These are phyloP conservation scores for Penicillium nucicola DNA, from an alignment of 495 filamentous ascomycete genomes.

Conservation along the genomic window DNA sequence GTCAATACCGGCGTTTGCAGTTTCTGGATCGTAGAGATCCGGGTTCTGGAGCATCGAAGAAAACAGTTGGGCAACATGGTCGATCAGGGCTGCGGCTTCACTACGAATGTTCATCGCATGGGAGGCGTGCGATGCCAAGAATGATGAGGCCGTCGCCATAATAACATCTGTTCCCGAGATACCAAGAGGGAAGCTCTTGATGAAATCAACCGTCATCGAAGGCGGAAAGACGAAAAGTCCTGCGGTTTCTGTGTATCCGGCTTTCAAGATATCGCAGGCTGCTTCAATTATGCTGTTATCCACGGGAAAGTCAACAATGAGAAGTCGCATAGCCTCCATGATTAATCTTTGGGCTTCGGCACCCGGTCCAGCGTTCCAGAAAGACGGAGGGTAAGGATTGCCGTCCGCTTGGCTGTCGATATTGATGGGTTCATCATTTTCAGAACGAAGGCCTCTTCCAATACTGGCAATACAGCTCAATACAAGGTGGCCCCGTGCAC, in stretches of 20 bases:
- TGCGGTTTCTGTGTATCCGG: conserved; percentile 74
- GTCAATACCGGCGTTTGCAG: conserved; percentile 72
- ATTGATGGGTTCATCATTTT: conserved; percentile 68
- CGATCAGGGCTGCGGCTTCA: conserved; percentile 54
- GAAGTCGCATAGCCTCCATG: conserved; percentile 46
- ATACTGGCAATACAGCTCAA: conserved; percentile 74
- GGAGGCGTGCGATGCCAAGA: conserved; percentile 58
- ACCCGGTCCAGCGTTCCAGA: conserved; percentile 59
- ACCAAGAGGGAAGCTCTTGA: conserved; percentile 57
- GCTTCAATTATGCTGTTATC: conserved; percentile 71
- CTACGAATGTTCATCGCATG: conserved; percentile 50
- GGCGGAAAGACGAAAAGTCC: conserved; percentile 78
- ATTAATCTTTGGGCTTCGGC: conserved; percentile 55
- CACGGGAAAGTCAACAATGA: conserved; percentile 52
- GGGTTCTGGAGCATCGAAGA: conserved; percentile 57
- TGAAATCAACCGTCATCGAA: conserved; percentile 65
- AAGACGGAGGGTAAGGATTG: conserved; percentile 42
- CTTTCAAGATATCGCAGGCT: conserved; percentile 70
- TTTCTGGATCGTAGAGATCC: conserved; percentile 64
- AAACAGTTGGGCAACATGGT: conserved; percentile 64
- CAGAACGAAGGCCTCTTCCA: conserved; percentile 73
- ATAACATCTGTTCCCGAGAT: conserved; percentile 71
- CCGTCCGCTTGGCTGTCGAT: conserved; percentile 45
- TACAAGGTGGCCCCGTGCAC: conserved; percentile 57
- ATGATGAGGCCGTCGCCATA: conserved; percentile 73